A percentile compares a stretch with the other conserved stretches of the same genome.
These are phyloP conservation scores for Raphanus raphanistrum DNA, from an alignment of 345 rosid genomes.

Conservation along the genomic window DNA sequence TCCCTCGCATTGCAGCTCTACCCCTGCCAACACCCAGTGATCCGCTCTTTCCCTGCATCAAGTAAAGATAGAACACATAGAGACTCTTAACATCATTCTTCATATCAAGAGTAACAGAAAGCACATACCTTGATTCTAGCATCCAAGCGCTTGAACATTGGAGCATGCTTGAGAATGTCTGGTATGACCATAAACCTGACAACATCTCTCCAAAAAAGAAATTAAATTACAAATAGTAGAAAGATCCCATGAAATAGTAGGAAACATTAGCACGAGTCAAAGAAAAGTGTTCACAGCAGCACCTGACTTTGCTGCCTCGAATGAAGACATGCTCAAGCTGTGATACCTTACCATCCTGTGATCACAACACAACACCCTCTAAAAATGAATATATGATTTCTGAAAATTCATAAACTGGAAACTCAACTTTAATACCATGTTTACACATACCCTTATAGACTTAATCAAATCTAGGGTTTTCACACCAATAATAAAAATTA, in stretches of 20 bases:
- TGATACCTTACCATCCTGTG: constrained; percentile 92
- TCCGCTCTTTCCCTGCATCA: constrained; percentile 90
- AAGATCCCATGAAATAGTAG: not conserved
- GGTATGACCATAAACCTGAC: constrained; percentile 98
- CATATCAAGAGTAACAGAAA: constrained; percentile 7
- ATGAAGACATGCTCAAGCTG: constrained; percentile 98
- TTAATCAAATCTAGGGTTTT: not conserved
- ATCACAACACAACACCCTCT: not conserved
- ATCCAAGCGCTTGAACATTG: constrained; percentile 97
- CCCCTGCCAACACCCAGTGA: constrained; percentile 98
- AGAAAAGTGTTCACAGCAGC: constrained; percentile 9
- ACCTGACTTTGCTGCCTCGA: constrained; percentile 99
- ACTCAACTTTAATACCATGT: too few species aligned
- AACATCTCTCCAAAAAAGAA: constrained; percentile 6
- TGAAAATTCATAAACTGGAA: too few species aligned
- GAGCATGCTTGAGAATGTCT: constrained; percentile 97
- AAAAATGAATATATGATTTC: too few species aligned
- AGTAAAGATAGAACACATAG: not conserved
- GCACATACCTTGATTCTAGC: constrained; percentile 87
- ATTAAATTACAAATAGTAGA: constrained; percentile 4
- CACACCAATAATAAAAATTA: not conserved
- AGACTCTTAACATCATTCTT: not conserved
- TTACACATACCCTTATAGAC: too few species aligned
- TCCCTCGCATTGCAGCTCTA: constrained; percentile 96
- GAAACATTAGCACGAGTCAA: not conserved